Evolutionary conservation across 176 grass and related monocot species (phyloP), one percentile per base, ranked within the genome.

Genomic region (Areca catechu): DNA sequence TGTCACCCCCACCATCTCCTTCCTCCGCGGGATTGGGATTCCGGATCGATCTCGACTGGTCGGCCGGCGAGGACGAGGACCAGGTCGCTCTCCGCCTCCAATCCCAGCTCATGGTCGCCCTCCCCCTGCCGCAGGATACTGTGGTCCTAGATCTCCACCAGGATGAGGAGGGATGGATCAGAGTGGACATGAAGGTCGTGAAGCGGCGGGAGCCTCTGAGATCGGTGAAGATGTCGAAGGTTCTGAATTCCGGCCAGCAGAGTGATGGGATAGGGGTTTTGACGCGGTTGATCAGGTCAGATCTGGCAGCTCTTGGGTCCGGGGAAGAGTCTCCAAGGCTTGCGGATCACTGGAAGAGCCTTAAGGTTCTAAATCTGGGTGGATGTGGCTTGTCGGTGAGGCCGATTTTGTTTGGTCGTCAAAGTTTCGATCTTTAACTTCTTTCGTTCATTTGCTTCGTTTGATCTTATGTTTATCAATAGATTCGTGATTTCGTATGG

Each of bases 1-100:
- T 0, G 34, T 43, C 10, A 0, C 7, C 1, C 52, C 22, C 50
- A 4, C 50, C 6, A 0, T 1, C 48, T n/a, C 50, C 17, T 22
- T 10, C 51, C 61, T 63, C 71, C 58, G 55, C 57, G 10, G 81
- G 91, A 65, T 50, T 88, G 43, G 84, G 84, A 10, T 88, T 91
- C 69, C 78, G 93, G 69, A 97, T 97, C 80, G 73, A 86, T 21
- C 83, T 97, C 22, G 93, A 92, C 27, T 88, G 84, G 93, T 91
- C 84, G 19, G 61, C 81, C 1, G 67, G 78, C 29, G 87, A 97
- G 43, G 81, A 97, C 28, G 93, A 97, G 71, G 93, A 91, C 22
- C 84, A 89, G 50, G 84, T 90, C 23, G 87, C 87, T 17, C 80
- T 97, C 19, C 93, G 93, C 14, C 83, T 97, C 70, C 83, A 91